A percentile compares a stretch with the other conserved stretches of the same genome.
Evolutionary conservation across 371 early-diverging fungal genomes (phyloP).

Genomic region (Dentiscutata heterogama): DNA sequence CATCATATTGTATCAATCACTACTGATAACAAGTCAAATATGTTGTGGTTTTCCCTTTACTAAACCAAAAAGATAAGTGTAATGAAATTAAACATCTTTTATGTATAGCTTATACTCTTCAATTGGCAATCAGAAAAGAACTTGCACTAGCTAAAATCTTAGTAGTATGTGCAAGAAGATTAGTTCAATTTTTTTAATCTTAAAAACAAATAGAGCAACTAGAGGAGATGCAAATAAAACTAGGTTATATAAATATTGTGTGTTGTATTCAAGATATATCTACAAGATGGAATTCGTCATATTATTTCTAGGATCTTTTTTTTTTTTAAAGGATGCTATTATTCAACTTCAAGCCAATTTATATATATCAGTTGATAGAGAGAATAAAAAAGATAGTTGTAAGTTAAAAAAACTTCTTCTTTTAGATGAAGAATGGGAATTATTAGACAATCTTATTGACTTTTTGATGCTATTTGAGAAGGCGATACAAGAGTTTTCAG

Average conservation of each 20-base stretch:
- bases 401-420: constrained; percentile 1
- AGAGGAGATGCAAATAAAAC: neutral
- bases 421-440: constrained; percentile 4
- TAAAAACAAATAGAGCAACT: constrained; percentile 23
- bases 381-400: constrained; percentile 3
- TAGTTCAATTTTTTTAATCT: neutral
- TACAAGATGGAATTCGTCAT: neutral
- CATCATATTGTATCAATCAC: too few species aligned
- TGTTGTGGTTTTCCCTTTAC: neutral
- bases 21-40: too few species aligned
- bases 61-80: neutral
- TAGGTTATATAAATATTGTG: neutral
- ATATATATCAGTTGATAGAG: neutral
- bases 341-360: constrained; percentile 25
- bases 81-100: neutral
- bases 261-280: neutral
- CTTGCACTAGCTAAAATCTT: neutral
- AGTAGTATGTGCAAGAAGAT: neutral
- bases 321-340: too few species aligned
- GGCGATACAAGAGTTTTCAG: too few species aligned
- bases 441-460: neutral
- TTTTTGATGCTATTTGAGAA: too few species aligned
- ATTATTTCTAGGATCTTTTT: neutral
- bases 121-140: constrained; percentile 13
- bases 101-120: constrained; percentile 1